Evolutionary conservation across 2,329 filamentous ascomycete species (phyloP).

Genomic region (Beauveria pseudobassiana): DNA sequence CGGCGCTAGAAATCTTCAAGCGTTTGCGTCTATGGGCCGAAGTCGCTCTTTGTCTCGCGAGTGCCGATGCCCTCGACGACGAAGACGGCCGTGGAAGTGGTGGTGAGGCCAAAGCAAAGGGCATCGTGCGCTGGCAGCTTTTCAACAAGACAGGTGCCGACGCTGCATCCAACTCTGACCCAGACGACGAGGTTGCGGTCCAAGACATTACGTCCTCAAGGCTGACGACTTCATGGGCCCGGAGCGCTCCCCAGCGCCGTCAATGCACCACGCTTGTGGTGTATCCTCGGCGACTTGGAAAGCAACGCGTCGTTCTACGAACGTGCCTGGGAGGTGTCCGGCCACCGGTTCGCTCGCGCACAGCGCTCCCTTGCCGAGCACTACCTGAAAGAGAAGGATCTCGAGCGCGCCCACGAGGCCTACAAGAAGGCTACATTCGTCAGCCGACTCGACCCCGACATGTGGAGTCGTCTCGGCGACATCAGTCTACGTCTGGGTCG

Average conservation of each 20-base stretch:
- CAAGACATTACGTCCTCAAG: slow-evolving; percentile 49
- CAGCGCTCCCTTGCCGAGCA: slow-evolving; percentile 80
- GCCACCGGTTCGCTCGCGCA: slow-evolving; percentile 72
- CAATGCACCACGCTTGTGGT: slow-evolving; percentile 82
- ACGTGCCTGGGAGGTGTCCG: slow-evolving; percentile 81
- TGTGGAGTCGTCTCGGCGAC: slow-evolving; percentile 89
- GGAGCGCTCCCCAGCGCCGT: slow-evolving; percentile 60
- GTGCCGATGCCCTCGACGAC: slow-evolving; percentile 49
- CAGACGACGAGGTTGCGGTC: slow-evolving; percentile 43
- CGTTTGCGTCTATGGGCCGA: slow-evolving; percentile 90
- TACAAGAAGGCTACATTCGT: slow-evolving; percentile 71
- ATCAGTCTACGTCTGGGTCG: slow-evolving; percentile 70
- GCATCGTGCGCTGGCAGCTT: slow-evolving; percentile 69
- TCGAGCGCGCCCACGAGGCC: slow-evolving; percentile 63
- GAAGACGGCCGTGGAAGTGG: slow-evolving; percentile 45
- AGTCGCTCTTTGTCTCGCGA: slow-evolving; percentile 80
- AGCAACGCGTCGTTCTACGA: slow-evolving; percentile 67
- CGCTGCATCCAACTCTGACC: slow-evolving; percentile 24
- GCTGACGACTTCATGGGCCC: slow-evolving; percentile 49
- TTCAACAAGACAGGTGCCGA: slow-evolving; percentile 54
- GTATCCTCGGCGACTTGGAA: slow-evolving; percentile 88
- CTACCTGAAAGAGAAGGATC: slow-evolving; percentile 60
- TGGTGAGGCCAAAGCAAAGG: slow-evolving; percentile 72
- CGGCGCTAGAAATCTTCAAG: slow-evolving; percentile 93
- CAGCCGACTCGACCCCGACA: slow-evolving; percentile 72